These are phyloP conservation scores for Capsicum pubescens DNA, from an alignment of 257 asterid genomes.

Conservation along the genomic window DNA sequence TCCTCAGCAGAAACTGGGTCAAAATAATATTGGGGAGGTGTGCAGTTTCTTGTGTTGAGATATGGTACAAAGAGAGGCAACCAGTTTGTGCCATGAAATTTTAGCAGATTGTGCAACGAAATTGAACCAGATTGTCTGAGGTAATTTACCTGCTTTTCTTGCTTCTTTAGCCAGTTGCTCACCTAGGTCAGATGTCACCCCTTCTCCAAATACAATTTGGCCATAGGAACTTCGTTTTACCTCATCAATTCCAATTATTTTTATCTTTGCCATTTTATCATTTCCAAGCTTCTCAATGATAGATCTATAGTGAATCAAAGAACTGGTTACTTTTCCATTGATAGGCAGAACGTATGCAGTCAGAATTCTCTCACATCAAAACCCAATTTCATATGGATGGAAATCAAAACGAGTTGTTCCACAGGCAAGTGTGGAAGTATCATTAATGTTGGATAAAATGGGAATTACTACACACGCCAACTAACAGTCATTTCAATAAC, in stretches of 20 bases:
- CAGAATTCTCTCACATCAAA: neutral
- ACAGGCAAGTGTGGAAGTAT: neutral
- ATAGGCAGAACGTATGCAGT: slow-evolving; percentile 1
- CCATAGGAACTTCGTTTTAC: slow-evolving; percentile 80
- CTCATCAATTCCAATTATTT: slow-evolving; percentile 68
- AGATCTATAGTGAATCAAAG: slow-evolving; percentile 49
- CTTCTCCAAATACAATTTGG: slow-evolving; percentile 83
- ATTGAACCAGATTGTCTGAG: neutral
- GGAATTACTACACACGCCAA: slow-evolving; percentile 11
- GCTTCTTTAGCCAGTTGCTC: slow-evolving; percentile 84
- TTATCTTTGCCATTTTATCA: slow-evolving; percentile 64
- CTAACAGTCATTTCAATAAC: slow-evolving; percentile 6
- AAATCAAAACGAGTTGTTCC: neutral
- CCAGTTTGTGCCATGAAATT: neutral
- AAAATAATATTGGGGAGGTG: slow-evolving; percentile 15
- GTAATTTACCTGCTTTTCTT: slow-evolving; percentile 74
- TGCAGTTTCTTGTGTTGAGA: neutral
- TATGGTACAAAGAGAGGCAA: slow-evolving; percentile 1
- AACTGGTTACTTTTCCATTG: slow-evolving; percentile 7
- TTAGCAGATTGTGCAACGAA: slow-evolving; percentile 15
- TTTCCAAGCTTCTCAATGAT: slow-evolving; percentile 78
- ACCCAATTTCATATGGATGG: neutral
- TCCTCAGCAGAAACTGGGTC: slow-evolving; percentile 80
- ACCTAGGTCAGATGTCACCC: slow-evolving; percentile 77
- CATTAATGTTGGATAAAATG: neutral